Base-by-base conservation (phyloP, 257 asterid genomes). In the Haberlea rhodopensis region DNA sequence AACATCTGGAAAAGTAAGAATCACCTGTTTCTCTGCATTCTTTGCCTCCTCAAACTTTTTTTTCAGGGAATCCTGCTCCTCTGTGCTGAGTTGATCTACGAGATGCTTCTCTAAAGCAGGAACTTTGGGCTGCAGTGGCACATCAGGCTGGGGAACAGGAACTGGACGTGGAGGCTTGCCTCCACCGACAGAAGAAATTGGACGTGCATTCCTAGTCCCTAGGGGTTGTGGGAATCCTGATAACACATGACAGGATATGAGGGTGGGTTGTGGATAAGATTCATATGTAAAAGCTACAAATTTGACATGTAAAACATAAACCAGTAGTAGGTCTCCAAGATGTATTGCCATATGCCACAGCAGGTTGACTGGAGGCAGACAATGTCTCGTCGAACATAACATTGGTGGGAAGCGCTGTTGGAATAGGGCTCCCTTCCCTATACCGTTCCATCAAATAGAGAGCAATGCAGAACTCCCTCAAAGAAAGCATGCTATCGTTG, bases 151-250 rank as follows among this genome's bases (percentile, higher is more conserved):
- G 63, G 87, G 81, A 76, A 71, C 78, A 66, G 95, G 87, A 66
- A 75, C 88, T 67, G 99, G 97, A 68, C 96, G 97, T 51, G 99
- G 99, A 62, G 95, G 97, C 80, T 58, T 90, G 57, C 87, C 80
- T 15, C 61, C 78, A 76, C 81, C 91, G 70, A 75, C 79, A 66
- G 87, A 70, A 60, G 87, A 53, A 29, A 58, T 68, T 27, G 77
- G 74, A 6, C 81, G 83, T 25, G 75, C 81, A 68, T 73, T 76
- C 79, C 73, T 89, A 56, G 73, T 55, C 67, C 73, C 85, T 64
- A 78, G 96, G 40, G 85, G 70, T 78, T 82, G 89, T 71, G 80
- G 96, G 60, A 69, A 72, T 69, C 87, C 98, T 89, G 69, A 61
- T n/a, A 73, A 18, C 65, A 59, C 45, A 54, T 16, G 61, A 58